Evolutionary conservation across 805 yeast species (phyloP), one percentile per base, ranked within the genome.

Genomic region (Metschnikowia reukaufii): DNA sequence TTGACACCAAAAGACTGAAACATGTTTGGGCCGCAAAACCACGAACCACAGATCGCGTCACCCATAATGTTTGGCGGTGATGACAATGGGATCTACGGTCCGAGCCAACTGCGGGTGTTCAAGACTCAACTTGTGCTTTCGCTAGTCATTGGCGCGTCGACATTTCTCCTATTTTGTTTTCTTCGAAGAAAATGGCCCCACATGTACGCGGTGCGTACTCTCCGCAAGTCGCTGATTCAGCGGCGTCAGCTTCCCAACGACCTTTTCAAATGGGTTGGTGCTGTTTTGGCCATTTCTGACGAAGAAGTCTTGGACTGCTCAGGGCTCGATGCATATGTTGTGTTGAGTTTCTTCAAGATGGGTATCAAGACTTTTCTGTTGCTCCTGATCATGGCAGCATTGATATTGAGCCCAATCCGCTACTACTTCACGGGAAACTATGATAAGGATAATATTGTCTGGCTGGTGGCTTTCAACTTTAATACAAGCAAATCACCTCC

Each of bases 81-180:
- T 50, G 54, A 55, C 32, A 49, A 55, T 47, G 45, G 33, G n/a
- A 67, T 74, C 5, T 74, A 76, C 17, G 65, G 68, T 19, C 66
- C 69, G 45, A 77, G 76, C 53, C 70, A 77, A 35, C 83, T 78
- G 60, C 70, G 82, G n/a, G 81, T 81, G 42, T 81, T 81, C 62
- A 72, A 71, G 39, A 77, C 81, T 12, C 86, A 81, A 58, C 62
- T 81, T 40, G 65, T 68, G 47, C 66, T 81, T 33, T 79, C 83
- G 49, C 57, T 74, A 2, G 57, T 69, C 39, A 58, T 75, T n/a
- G 85, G 85, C 0, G 29, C 67, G 6, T 49, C 70, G 9, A 69
- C 79, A 20, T 78, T 81, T 48, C 41, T 72, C 10, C 54, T 74
- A 18, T 81, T 81, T 57, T 81, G 85, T 52, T 51, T 76, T 27